Evolutionary conservation across 2,329 filamentous ascomycete genomes (phyloP).

Genomic region (Curvularia lunata): DNA sequence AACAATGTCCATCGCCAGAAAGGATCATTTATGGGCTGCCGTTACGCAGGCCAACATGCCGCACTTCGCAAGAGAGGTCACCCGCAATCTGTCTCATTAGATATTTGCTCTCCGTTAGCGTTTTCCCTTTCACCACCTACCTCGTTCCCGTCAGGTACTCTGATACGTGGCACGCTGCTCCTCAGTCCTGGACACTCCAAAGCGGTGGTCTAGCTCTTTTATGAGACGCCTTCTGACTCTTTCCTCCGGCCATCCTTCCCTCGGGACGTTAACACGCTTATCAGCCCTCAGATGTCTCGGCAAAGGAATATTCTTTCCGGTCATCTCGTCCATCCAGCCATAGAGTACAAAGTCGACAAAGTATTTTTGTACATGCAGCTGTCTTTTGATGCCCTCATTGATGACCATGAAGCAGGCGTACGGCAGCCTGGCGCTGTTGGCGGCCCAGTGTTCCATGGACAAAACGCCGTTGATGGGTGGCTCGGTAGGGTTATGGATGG

Average conservation of each 20-base stretch:
- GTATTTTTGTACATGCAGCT: constrained; percentile 61
- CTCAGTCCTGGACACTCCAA: neutral
- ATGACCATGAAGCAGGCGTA: constrained; percentile 47
- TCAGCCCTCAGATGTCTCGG: constrained; percentile 60
- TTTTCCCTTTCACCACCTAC: no score
- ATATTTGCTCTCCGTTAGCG: no score
- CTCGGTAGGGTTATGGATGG: constrained; percentile 28
- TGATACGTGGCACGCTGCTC: no score
- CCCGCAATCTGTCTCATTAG: no score
- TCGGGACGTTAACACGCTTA: constrained; percentile 44
- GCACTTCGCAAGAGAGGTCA: no score
- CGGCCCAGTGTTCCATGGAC: constrained; percentile 53
- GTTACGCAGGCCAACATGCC: no score
- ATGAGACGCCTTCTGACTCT: constrained; percentile 3
- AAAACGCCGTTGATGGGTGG: constrained; percentile 50
- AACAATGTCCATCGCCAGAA: neutral
- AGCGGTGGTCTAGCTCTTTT: constrained; percentile 7
- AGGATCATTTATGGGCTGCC: no score
- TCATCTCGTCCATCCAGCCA: constrained; percentile 63
- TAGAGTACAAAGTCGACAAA: constrained; percentile 66
- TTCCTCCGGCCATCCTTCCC: constrained; percentile 10
- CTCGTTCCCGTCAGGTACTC: neutral
- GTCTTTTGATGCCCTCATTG: constrained; percentile 61
- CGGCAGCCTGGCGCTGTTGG: constrained; percentile 64
- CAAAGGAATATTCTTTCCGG: constrained; percentile 57